Base-by-base conservation (phyloP, 1,284 basidiomycete genomes). In the Athelia psychrophila region DNA sequence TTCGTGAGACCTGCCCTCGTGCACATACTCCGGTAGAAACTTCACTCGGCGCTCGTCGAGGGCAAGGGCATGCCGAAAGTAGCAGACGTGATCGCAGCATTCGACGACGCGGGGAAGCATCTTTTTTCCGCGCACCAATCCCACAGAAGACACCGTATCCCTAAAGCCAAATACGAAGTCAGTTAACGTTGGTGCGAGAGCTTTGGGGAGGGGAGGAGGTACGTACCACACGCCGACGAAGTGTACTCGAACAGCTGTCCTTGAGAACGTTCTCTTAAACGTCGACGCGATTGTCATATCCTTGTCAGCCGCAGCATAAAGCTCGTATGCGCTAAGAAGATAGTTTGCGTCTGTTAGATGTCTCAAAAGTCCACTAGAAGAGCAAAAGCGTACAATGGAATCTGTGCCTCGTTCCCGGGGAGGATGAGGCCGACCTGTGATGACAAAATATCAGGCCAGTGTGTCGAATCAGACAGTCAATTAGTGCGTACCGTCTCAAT, bases 1-100 rank as follows among this genome's bases (percentile, higher is more conserved):
- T 3, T n/a, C 1, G 10, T 46, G 20, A 2, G 58, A 33, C 13
- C 9, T 46, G 22, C 68, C 61, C 0, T 68, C 68, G 22, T 60
- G 61, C 0, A 55, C 59, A 46, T 70, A 68, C 52, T 75, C 73
- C 0, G 72, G 71, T 38, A 70, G 59, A 53, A 75, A 75, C 51
- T 72, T 74, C 51, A 71, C 70, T 8, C 73, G 68, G 36, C 70
- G 59, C 47, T 74, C 72, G 47, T 75, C 73, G 33, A 75, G 52
- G 3, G 65, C 68, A n/a, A 69, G 47, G 1, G 65, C 68, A 45
- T 70, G 65, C 20, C 67, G 57, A 38, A 67, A 67, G 42, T 58
- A 58, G 20, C 65, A 70, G 4, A 70, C 53, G 45, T 67, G 67
- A 23, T 66, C 55, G 36, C 58, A 60, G 1, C 59, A 57, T 5